Percentiles rank a stretch among this genome's conserved stretches.
These are phyloP conservation scores for Staphylotrichum tortipilum DNA, from an alignment of 495 filamentous ascomycete species.

Conservation along the genomic window DNA sequence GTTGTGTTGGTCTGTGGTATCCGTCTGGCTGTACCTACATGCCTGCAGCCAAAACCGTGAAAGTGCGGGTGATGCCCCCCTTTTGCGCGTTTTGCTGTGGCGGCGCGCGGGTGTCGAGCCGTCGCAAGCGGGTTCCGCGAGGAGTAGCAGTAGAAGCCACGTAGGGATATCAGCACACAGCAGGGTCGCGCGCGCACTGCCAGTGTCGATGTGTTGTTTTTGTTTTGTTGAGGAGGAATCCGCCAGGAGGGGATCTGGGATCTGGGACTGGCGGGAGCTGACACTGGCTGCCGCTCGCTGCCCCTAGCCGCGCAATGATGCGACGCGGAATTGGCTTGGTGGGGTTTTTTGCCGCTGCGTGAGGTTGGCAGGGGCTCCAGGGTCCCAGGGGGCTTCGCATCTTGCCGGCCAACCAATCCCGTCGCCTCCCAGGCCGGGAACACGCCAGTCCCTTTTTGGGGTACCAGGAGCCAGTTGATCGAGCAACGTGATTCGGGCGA, in stretches of 20 bases:
- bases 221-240: neutral
- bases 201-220: neutral
- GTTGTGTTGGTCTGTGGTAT: neutral
- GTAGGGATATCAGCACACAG: neutral
- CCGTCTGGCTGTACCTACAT: too few species aligned
- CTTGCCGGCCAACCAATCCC: neutral
- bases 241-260: neutral
- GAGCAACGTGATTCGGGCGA: conserved; percentile 6
- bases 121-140: too few species aligned
- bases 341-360: neutral
- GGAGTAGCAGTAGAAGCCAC: too few species aligned
- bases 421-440: neutral
- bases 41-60: too few species aligned
- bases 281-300: too few species aligned
- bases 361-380: neutral
- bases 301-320: neutral
- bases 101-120: neutral
- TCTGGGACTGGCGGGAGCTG: neutral
- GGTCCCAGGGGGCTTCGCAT: too few species aligned
- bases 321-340: neutral
- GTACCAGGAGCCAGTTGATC: conserved; percentile 9
- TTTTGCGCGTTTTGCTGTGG: neutral
- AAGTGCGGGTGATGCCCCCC: too few species aligned
- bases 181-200: neutral
- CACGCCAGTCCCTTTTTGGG: neutral